Percentiles rank a stretch among this genome's conserved stretches.
phyloP scores from a whole-genome alignment of 2,329 filamentous ascomycete genomes.

The Beauveria australis region DNA sequence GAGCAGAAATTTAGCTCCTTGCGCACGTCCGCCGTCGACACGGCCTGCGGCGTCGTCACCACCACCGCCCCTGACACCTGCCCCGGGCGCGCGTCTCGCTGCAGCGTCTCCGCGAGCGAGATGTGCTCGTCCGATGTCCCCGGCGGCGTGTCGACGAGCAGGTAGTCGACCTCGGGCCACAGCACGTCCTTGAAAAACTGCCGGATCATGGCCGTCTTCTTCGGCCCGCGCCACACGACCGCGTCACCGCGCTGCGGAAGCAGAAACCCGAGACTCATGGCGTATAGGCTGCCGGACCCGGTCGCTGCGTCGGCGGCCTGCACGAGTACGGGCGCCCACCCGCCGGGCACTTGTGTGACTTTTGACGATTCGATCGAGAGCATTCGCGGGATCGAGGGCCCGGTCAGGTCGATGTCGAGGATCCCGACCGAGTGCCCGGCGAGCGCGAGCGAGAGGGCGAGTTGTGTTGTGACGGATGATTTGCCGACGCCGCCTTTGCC shows the following conservation, averaged over 20 bases:
- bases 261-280: conserved; percentile 92
- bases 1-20: conserved; percentile 91
- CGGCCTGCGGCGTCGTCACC: conserved; percentile 91
- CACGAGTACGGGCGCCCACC: conserved; percentile 85
- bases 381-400: conserved; percentile 91
- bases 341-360: conserved; percentile 82
- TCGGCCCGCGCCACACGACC: conserved; percentile 94
- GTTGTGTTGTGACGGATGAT: conserved; percentile 93
- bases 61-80: conserved; percentile 83
- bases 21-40: conserved; percentile 85
- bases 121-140: conserved; percentile 98
- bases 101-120: conserved; percentile 78
- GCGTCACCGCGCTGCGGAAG: conserved; percentile 77
- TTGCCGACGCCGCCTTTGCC: conserved; percentile 98
- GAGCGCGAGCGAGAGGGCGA: conserved; percentile 80
- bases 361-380: conserved; percentile 83
- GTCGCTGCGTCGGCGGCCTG: conserved; percentile 50
- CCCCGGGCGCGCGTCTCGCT: conserved; percentile 52
- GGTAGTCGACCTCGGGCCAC: conserved; percentile 81
- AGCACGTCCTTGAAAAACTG: conserved; percentile 90
- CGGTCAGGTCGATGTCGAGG: conserved; percentile 91
- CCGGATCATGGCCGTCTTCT: conserved; percentile 98
- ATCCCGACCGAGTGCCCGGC: conserved; percentile 86
- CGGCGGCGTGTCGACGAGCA: conserved; percentile 92
- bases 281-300: conserved; percentile 58